Evolutionary conservation across 2,329 filamentous ascomycete genomes (phyloP).

Genomic region (Fusarium pseudocircinatum): DNA sequence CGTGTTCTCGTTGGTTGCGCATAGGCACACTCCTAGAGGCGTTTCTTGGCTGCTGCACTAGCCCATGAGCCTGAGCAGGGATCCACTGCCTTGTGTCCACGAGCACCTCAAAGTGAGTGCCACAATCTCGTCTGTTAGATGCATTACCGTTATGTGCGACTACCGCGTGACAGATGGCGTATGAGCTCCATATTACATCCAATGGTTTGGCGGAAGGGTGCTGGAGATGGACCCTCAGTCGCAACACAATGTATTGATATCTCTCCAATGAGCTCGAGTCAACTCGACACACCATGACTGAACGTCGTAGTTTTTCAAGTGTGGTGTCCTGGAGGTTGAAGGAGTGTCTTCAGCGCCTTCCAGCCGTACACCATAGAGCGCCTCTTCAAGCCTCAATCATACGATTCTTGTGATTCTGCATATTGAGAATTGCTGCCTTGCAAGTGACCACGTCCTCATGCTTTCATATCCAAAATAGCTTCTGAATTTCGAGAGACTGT

Average conservation of each 20-base stretch:
- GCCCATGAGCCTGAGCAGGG: not conserved
- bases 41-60: constrained; percentile 32
- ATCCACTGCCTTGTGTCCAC: not conserved
- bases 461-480: not conserved
- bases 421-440: not conserved
- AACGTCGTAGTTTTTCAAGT: constrained; percentile 21
- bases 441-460: not conserved
- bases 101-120: constrained; percentile 5
- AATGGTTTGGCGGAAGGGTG: not conserved
- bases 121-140: constrained; percentile 11
- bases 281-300: constrained; percentile 1
- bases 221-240: constrained; percentile 3
- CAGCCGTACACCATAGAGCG: constrained; percentile 5
- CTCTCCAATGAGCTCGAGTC: not conserved
- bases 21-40: not conserved
- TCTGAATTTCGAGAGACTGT: not conserved
- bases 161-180: constrained; percentile 7
- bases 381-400: constrained; percentile 25
- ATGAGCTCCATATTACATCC: not conserved
- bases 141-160: constrained; percentile 25
- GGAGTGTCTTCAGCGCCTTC: constrained; percentile 12
- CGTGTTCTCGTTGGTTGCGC: constrained; percentile 8
- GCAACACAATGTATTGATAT: constrained; percentile 1
- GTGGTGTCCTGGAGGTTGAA: constrained; percentile 5
- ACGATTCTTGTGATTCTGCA: constrained; percentile 21